phyloP scores from a whole-genome alignment of 805 yeast genomes.

The Candida sanyiensis region DNA sequence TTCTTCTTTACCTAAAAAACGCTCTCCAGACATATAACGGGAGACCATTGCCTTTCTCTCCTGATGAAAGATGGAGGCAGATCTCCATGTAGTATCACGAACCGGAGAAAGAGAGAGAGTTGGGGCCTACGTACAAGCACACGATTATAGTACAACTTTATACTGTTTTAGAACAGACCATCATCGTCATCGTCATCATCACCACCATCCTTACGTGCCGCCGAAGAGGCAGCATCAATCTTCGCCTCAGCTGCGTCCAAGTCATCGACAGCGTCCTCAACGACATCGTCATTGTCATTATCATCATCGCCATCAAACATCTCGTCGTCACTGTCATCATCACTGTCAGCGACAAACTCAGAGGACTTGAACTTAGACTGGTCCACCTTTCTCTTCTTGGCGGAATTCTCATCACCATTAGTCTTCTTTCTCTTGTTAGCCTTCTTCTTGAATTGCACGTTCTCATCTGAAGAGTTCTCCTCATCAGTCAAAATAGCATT shows the following conservation, averaged over 20 bases:
- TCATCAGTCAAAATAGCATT: constrained; percentile 40
- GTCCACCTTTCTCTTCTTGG: constrained; percentile 26
- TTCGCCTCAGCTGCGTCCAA: constrained; percentile 3
- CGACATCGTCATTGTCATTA: too few relatives aligned
- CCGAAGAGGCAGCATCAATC: neutral
- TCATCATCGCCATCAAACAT: constrained; percentile 17
- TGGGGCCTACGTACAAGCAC: too few relatives aligned
- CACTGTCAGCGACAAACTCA: constrained; percentile 40
- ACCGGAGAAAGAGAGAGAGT: too few relatives aligned
- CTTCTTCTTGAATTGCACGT: constrained; percentile 14
- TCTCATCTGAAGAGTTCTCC: constrained; percentile 9
- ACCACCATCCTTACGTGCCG: neutral
- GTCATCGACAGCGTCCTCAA: too few relatives aligned
- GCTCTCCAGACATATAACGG: too few relatives aligned
- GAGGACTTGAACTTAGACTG: constrained; percentile 28
- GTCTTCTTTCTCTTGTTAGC: constrained; percentile 22
- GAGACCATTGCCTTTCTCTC: too few relatives aligned
- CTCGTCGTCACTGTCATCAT: constrained; percentile 31
- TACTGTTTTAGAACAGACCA: constrained; percentile 1
- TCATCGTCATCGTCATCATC: neutral
- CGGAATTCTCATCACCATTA: constrained; percentile 25
- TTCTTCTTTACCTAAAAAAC: too few relatives aligned
- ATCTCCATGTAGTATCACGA: too few relatives aligned
- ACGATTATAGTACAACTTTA: too few relatives aligned
- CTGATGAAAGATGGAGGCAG: too few relatives aligned